Conservation (phyloP, 345 rosid genomes). For the Excoecaria cochinchinensis region DNA sequence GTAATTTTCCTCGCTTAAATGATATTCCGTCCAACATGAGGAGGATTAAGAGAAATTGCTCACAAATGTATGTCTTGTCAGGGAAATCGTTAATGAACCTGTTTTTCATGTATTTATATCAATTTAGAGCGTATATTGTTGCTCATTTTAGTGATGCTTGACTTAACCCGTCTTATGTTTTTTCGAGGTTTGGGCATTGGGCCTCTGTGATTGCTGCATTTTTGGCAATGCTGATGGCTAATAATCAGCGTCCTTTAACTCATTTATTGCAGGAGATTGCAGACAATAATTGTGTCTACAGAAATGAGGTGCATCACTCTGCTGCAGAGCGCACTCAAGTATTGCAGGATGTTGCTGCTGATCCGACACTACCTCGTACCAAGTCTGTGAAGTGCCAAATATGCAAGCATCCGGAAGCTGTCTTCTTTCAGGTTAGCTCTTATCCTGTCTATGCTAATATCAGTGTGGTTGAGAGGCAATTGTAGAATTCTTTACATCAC, state of each 20-base stretch:
- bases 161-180: no score
- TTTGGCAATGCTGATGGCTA: neutral
- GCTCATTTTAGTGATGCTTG: no score
- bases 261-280: conserved; percentile 53
- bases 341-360: conserved; percentile 66
- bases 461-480: no score
- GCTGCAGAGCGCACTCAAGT: conserved; percentile 65
- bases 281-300: conserved; percentile 53
- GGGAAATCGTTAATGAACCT: no score
- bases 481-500: neutral
- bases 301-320: conserved; percentile 71
- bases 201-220: neutral
- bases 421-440: conserved; percentile 62
- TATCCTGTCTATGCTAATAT: neutral
- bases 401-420: conserved; percentile 62
- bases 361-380: conserved; percentile 82
- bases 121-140: no score
- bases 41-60: neutral
- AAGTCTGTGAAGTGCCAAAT: conserved; percentile 49
- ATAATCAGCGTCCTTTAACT: neutral
- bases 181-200: neutral
- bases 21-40: neutral
- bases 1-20: neutral
- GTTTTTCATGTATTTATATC: no score
- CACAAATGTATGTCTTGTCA: neutral